Conservation (phyloP, 768 basidiomycete species). For the Jaapia argillacea region DNA sequence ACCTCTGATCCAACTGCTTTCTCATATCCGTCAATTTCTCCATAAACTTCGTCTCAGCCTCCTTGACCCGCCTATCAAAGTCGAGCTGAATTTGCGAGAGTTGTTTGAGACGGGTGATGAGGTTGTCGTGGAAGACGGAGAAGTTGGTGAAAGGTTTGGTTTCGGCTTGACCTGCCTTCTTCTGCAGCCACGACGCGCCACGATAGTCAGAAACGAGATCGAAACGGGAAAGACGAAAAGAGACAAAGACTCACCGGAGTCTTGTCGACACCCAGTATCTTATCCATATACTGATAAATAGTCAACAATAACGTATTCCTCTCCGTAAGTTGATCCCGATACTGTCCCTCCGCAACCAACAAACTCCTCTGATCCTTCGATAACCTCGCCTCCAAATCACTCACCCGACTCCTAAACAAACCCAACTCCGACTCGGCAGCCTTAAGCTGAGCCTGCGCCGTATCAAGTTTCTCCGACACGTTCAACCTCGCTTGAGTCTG, state of each 20-base stretch:
- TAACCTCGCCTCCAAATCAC: constrained; percentile 71
- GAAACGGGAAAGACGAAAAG: constrained; percentile 1
- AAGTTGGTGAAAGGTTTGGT: constrained; percentile 95
- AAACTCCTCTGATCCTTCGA: constrained; percentile 75
- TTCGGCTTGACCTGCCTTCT: constrained; percentile 66
- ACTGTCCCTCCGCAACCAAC: constrained; percentile 64
- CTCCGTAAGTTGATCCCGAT: constrained; percentile 88
- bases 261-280: constrained; percentile 85
- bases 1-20: constrained; percentile 79
- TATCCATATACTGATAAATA: constrained; percentile 93
- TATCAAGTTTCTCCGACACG: constrained; percentile 83
- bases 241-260: constrained; percentile 49
- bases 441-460: constrained; percentile 47
- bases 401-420: constrained; percentile 46
- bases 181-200: constrained; percentile 37
- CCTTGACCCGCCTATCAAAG: constrained; percentile 80
- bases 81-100: constrained; percentile 77
- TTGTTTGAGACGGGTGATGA: constrained; percentile 78
- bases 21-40: constrained; percentile 74
- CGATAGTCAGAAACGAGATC: neutral
- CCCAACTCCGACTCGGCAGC: constrained; percentile 60
- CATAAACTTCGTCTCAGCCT: constrained; percentile 58
- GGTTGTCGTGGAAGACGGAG: constrained; percentile 86
- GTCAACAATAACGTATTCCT: constrained; percentile 85
- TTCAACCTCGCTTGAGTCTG: constrained; percentile 86